Base-by-base conservation (phyloP, 495 filamentous ascomycete species). In the Letharia lupina region DNA sequence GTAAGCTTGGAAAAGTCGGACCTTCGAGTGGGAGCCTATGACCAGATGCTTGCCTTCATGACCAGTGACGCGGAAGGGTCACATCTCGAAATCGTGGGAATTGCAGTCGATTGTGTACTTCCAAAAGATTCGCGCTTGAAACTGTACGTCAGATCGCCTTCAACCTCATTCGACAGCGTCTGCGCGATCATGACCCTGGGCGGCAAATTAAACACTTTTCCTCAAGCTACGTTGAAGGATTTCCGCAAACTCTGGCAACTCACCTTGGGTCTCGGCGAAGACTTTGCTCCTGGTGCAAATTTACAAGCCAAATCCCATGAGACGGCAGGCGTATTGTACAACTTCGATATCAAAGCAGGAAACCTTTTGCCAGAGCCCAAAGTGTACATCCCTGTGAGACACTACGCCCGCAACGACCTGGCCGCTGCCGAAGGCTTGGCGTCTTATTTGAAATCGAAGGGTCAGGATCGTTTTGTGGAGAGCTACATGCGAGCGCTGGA, bases 251-350 rank as follows among this genome's bases (percentile, higher is more conserved):
- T 77, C 44, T 67, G 61, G 33, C 10, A 45, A 6, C 52, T 70
- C 12, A 65, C 71, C 48, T 37, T 69, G 7, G 65, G 65, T 31
- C 63, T 73, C 40, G 67, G 65, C 28, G 57, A 65, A 12, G 63
- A 61, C 15, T 52, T 65, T 58, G 54, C 67, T 35, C 47, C 61
- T 4, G 40, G 62, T 31, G 60, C 54, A 13, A 67, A 72, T 15
- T 60, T 64, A 33, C 65, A 66, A 1, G 28, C 48, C 4, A 59
- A 45, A 11, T n/a, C 56, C 16, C 76, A 78, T 61, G 68, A 73
- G 10, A 77, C 76, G 4, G 70, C 70, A 1, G 76, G 76, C 13
- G 74, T 75, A 20, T 63, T 77, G 23, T 77, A 77, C 68, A 70
- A 78, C 67, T 70, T 74, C 48, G 75, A 77, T 20, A 69, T 79